Percentiles rank a stretch among this genome's conserved stretches.
Conservation (phyloP, 108 stramenopile genomes). For the Cafeteria roenbergensis region DNA sequence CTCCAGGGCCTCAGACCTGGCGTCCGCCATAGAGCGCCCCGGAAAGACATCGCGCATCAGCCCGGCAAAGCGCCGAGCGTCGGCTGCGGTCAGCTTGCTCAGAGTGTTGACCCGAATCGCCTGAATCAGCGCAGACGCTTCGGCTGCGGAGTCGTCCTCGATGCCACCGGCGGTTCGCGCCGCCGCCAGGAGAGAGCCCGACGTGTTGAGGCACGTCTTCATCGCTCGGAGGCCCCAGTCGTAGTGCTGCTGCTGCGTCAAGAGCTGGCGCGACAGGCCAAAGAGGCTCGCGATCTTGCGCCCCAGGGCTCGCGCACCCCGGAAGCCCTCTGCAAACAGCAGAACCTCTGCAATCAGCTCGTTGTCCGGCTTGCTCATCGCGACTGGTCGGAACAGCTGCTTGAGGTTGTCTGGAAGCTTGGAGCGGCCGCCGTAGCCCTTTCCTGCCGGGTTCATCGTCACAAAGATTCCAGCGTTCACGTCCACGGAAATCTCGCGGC, state of each 20-base stretch:
- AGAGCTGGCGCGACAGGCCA: constrained; percentile 33
- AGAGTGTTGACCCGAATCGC: constrained; percentile 50
- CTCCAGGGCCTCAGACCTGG: constrained; percentile 38
- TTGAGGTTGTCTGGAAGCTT: constrained; percentile 55
- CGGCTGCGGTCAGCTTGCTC: constrained; percentile 45
- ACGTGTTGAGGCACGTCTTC: constrained; percentile 51
- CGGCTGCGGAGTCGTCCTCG: constrained; percentile 6
- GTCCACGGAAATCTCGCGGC: constrained; percentile 38
- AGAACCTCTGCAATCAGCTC: constrained; percentile 54
- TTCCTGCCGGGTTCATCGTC: constrained; percentile 52
- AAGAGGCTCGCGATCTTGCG: constrained; percentile 45
- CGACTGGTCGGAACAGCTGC: constrained; percentile 55
- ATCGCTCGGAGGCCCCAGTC: constrained; percentile 56
- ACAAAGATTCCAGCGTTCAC: constrained; percentile 55
- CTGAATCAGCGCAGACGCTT: constrained; percentile 44
- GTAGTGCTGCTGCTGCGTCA: constrained; percentile 51
- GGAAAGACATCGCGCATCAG: constrained; percentile 50
- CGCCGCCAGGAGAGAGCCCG: constrained; percentile 38
- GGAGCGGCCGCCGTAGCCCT: constrained; percentile 51
- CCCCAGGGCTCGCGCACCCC: constrained; percentile 33
- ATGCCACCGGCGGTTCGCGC: neutral
- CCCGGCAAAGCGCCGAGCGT: constrained; percentile 36
- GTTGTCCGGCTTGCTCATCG: constrained; percentile 52
- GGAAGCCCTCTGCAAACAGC: constrained; percentile 45
- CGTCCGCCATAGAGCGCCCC: constrained; percentile 27